Conservation (phyloP, 2,329 filamentous ascomycete species). For the Pseudomassariella vexata region DNA sequence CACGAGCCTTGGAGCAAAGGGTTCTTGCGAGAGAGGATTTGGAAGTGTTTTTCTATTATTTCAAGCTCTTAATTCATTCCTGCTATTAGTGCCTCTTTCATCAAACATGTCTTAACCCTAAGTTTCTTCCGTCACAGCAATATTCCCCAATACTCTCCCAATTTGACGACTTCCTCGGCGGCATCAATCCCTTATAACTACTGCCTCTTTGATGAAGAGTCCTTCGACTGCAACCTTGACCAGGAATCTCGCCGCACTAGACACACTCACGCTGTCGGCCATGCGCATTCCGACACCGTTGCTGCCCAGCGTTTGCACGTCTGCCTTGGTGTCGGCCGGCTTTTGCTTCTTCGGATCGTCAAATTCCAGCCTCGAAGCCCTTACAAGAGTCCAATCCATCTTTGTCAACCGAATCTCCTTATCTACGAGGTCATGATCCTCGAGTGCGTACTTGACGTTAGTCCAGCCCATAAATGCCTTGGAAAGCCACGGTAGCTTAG, state of each 20-base stretch:
- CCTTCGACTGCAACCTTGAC: constrained; percentile 23
- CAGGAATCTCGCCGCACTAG: constrained; percentile 25
- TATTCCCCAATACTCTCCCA: too few relatives aligned
- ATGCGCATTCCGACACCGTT: constrained; percentile 24
- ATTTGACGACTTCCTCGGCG: not conserved
- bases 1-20: too few relatives aligned
- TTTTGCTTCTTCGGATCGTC: constrained; percentile 23
- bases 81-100: too few relatives aligned
- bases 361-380: constrained; percentile 24
- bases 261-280: constrained; percentile 20
- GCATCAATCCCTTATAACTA: constrained; percentile 1
- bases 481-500: constrained; percentile 24
- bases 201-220: constrained; percentile 1
- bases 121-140: too few relatives aligned
- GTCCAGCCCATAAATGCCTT: constrained; percentile 31
- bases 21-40: too few relatives aligned
- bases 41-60: too few relatives aligned
- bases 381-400: constrained; percentile 31
- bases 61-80: too few relatives aligned
- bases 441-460: constrained; percentile 32
- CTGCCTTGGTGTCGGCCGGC: constrained; percentile 17
- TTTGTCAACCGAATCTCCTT: constrained; percentile 26
- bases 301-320: constrained; percentile 12
- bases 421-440: constrained; percentile 30
- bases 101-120: too few relatives aligned